Evolutionary conservation across 768 basidiomycete genomes (phyloP), one percentile per base, ranked within the genome.

Genomic region (Infundibulicybe gibba): DNA sequence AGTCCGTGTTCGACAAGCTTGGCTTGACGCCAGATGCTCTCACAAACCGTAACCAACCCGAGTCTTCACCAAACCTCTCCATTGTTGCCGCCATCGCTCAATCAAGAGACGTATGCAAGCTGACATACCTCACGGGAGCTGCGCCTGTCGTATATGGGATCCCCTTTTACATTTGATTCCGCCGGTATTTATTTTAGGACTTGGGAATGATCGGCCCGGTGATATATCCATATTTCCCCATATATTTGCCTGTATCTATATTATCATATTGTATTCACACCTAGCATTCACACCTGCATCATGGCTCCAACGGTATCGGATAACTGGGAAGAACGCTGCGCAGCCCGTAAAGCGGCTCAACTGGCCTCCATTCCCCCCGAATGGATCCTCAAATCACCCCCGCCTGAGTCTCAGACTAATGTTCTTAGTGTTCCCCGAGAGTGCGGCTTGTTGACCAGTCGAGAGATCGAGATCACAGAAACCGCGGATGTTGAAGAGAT

Each of bases 101-200:
- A 51, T 82, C 92, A 19, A 74, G 97, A 53, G 80, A 87, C 17
- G 72, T 72, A 15, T 97, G 94, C 68, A 94, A 94, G 67, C 71
- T 99, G 32, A 87, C 83, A 61, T 98, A 93, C 64, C 71, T 98
- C 48, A 98, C 94, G 21, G 97, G 95, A 1, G 94, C 94, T 1
- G 94, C 97, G 11, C 87, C 93, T 12, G 85, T 99, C 0, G 85
- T 94, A 10, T 98, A 97, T 61, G 97, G 97, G 2, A 87, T 99
- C 55, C 97, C 97, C 2, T 92, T 94, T 58, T 92, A 90, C 64
- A 62, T 97, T 49, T 80, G 25, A 25, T 25, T 25, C 25, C 25
- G 25, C n/a, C 30, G 17, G 40, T 20, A 13, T 12, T 43, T 30
- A 33, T 25, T 25, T 25, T 25, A 8, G 25, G 25, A 25, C 25